A percentile compares a stretch with the other conserved stretches of the same genome.
phyloP scores from a whole-genome alignment of 2,329 filamentous ascomycete genomes.

The Colletotrichum caudatum region DNA sequence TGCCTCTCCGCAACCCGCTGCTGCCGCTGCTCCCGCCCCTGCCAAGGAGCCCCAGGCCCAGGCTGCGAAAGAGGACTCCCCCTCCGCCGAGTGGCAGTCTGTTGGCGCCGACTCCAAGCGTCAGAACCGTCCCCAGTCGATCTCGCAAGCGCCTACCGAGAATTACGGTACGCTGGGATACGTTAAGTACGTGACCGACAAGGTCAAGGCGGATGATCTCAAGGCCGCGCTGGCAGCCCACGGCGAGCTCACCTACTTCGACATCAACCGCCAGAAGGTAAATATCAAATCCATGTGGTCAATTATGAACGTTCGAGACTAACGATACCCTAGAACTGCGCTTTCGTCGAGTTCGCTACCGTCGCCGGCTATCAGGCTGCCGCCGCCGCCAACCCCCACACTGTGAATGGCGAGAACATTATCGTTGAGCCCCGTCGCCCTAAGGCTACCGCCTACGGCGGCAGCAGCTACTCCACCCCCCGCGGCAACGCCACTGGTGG shows the following conservation, averaged over 20 bases:
- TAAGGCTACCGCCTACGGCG: conserved; percentile 77
- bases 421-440: conserved; percentile 89
- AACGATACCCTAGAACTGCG: conserved; percentile 78
- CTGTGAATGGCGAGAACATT: conserved; percentile 84
- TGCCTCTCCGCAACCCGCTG: conserved; percentile 53
- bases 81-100: conserved; percentile 84
- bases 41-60: conserved; percentile 53
- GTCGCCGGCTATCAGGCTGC: conserved; percentile 86
- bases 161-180: conserved; percentile 86
- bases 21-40: conserved; percentile 56
- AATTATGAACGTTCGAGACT: conserved; percentile 44
- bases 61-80: conserved; percentile 62
- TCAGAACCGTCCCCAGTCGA: conserved; percentile 79
- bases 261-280: conserved; percentile 88
- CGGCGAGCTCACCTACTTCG: conserved; percentile 78
- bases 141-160: conserved; percentile 69
- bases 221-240: conserved; percentile 77
- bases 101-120: conserved; percentile 87
- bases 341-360: conserved; percentile 93
- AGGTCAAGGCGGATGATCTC: conserved; percentile 81
- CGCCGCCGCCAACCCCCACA: conserved; percentile 85
- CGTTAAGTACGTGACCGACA: conserved; percentile 95
- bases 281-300: conserved; percentile 42
- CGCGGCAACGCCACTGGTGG: conserved; percentile 50
- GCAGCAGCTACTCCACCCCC: conserved; percentile 71